Base-by-base conservation (phyloP, 1,284 basidiomycete genomes). In the Anthracocystis panici-leucophaei region DNA sequence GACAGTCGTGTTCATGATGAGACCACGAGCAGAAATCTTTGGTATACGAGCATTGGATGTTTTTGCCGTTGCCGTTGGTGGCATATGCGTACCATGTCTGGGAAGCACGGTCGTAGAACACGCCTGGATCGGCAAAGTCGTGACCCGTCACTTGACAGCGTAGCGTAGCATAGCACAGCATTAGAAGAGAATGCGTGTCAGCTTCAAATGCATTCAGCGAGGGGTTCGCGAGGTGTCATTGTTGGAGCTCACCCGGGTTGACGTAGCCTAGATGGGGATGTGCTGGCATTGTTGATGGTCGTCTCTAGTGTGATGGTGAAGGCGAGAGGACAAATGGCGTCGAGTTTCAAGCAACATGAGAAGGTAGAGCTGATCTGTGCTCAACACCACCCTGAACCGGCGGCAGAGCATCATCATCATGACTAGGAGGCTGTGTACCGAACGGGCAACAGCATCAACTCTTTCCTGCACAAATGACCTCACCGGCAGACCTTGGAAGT, bases 111-210 rank as follows among this genome's bases (percentile, higher is more conserved):
- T 80, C 79, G 48, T 61, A 80, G 57, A 72, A 76, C 12, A 77
- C 65, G 41, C 77, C 79, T 3, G 79, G 79, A 56, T 80, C 79
- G 52, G 77, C 62, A 57, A 77, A 79, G 52, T 80, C 79, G 58
- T 74, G 70, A 5, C 54, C 63, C 18, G 73, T 57, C 25, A 78
- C 74, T 66, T 64, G 3, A 33, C 9, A 31, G 11, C 14, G 3
- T n/a, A n/a, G n/a, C n/a, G n/a, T n/a, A n/a, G n/a, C n/a, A n/a
- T n/a, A n/a, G n/a, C n/a, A 9, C 31, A 16, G 8, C 3, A 29
- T 11, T 33, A 1, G 25, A 21, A 16, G 18, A 14, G 18, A 23
- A 16, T 14, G n/a, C 14, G 20, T 21, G 42, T 41, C n/a, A 69
- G 59, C 35, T 38, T 38, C 12, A 6, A 33, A 11, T 33, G 31